phyloP scores from a whole-genome alignment of 257 asterid species.

The Nicotiana obtusifolia region DNA sequence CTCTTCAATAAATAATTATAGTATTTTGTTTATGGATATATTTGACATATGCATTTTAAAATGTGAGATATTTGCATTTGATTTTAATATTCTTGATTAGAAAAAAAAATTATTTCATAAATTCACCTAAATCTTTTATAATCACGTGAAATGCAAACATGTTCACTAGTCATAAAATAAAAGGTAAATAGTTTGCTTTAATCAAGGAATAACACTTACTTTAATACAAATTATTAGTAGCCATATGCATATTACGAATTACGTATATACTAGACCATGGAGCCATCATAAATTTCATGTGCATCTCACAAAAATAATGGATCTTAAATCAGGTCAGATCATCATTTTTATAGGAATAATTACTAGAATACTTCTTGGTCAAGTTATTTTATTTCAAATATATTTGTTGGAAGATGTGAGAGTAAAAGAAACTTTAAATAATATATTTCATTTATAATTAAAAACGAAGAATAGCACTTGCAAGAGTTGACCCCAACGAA shows the following conservation, averaged over 20 bases:
- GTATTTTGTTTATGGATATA: too few relatives aligned
- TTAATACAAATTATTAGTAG: background rate
- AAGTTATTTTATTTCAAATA: background rate
- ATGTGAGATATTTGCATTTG: too few relatives aligned
- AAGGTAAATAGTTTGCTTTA: background rate
- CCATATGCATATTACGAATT: background rate
- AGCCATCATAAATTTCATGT: background rate
- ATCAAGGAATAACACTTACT: background rate
- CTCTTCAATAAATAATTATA: too few relatives aligned
- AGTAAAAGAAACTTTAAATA: background rate
- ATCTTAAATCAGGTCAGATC: background rate
- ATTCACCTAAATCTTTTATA: too few relatives aligned
- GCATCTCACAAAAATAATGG: background rate
- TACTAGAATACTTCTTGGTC: background rate
- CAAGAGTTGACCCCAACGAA: background rate
- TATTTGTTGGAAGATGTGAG: background rate
- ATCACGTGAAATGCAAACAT: too few relatives aligned
- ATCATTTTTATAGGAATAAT: background rate
- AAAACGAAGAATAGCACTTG: background rate
- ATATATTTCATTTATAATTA: background rate
- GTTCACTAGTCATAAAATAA: background rate
- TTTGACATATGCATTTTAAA: too few relatives aligned
- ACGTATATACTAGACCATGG: background rate
- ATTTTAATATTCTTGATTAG: too few relatives aligned
- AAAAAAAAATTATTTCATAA: too few relatives aligned